These are phyloP conservation scores for Lactarius hengduanensis DNA, from an alignment of 768 basidiomycete species.

Conservation along the genomic window DNA sequence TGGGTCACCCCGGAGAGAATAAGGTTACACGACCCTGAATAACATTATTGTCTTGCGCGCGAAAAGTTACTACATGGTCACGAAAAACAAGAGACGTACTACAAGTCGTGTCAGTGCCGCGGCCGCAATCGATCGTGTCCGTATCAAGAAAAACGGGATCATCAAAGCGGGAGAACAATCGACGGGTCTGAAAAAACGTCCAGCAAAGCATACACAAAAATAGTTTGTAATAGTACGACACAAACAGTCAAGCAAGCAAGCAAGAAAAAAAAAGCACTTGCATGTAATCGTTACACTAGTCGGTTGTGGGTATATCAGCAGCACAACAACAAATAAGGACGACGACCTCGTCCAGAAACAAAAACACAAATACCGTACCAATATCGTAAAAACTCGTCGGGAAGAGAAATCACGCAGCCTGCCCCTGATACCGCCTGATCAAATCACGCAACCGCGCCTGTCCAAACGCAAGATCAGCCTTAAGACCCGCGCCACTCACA, in stretches of 20 bases:
- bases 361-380: neutral
- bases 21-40: neutral
- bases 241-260: neutral
- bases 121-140: neutral
- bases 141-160: neutral
- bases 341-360: too few relatives aligned
- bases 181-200: neutral
- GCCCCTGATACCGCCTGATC: constrained; percentile 77
- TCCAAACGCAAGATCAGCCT: constrained; percentile 65
- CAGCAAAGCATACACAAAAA: too few relatives aligned
- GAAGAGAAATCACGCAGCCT: constrained; percentile 22
- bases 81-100: too few relatives aligned
- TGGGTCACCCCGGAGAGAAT: too few relatives aligned
- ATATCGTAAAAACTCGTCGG: neutral
- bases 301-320: neutral
- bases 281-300: neutral
- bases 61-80: neutral
- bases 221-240: neutral
- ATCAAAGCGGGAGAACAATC: neutral
- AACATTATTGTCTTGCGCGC: neutral
- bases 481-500: constrained; percentile 15
- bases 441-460: constrained; percentile 74
- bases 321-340: neutral
- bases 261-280: neutral
- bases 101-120: neutral